Evolutionary conservation across 2,329 filamentous ascomycete species (phyloP).

Genomic region (Xylaria arbuscula): DNA sequence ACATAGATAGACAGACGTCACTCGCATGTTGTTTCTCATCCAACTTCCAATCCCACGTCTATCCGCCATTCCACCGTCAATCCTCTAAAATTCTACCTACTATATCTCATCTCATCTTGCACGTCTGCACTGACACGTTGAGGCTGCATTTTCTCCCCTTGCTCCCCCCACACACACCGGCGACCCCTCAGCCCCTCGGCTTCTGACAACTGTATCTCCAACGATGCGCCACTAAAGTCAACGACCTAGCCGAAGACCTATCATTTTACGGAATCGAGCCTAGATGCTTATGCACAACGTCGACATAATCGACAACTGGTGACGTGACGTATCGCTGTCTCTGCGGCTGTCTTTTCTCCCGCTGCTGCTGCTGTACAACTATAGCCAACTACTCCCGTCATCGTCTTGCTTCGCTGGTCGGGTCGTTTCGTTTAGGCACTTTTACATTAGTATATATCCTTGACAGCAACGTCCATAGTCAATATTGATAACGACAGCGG

Average conservation of each 20-base stretch:
- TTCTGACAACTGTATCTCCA: constrained; percentile 30
- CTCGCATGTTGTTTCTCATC: background rate
- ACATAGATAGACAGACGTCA: background rate
- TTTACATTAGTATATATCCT: background rate
- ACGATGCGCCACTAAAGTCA: constrained; percentile 22
- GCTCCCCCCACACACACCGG: constrained; percentile 1
- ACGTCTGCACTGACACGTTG: constrained; percentile 30
- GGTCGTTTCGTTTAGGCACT: constrained; percentile 7
- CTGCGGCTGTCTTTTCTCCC: background rate
- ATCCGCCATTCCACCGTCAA: background rate
- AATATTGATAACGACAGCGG: background rate
- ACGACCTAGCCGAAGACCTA: constrained; percentile 25
- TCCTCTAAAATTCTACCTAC: background rate
- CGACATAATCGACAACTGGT: constrained; percentile 6
- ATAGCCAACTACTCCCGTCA: background rate
- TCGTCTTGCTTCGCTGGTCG: constrained; percentile 5
- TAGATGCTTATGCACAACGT: background rate
- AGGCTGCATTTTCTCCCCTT: constrained; percentile 13
- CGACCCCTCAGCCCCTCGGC: constrained; percentile 13
- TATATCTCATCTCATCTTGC: constrained; percentile 21
- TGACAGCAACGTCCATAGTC: background rate
- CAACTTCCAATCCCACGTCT: background rate
- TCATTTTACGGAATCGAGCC: constrained; percentile 9
- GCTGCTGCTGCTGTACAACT: constrained; percentile 9
- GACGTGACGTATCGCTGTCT: constrained; percentile 17